phyloP scores from a whole-genome alignment of 495 filamentous ascomycete genomes.

The Lophiostoma macrostomum region DNA sequence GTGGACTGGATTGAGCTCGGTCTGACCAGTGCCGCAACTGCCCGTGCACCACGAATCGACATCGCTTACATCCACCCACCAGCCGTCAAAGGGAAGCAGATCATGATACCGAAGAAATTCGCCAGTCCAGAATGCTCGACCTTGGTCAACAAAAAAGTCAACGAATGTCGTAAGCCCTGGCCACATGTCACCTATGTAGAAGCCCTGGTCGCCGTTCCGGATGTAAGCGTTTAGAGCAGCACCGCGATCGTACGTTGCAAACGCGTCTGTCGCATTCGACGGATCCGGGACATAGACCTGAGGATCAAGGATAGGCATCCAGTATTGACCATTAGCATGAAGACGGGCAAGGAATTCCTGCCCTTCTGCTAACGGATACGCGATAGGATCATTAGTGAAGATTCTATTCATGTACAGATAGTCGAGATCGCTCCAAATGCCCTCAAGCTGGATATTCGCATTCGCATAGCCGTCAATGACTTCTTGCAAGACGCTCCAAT shows the following conservation, averaged over 20 bases:
- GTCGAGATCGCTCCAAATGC: slow-evolving; percentile 27
- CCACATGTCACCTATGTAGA: slow-evolving; percentile 27
- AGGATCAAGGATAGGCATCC: slow-evolving; percentile 27
- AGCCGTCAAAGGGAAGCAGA: slow-evolving; percentile 21
- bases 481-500: slow-evolving; percentile 18
- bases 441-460: slow-evolving; percentile 27
- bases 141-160: slow-evolving; percentile 17
- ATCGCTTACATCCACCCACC: slow-evolving; percentile 30
- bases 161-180: slow-evolving; percentile 28
- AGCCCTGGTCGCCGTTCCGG: slow-evolving; percentile 23
- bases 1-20: slow-evolving; percentile 24
- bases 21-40: slow-evolving; percentile 15
- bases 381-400: too few relatives aligned
- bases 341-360: slow-evolving; percentile 22
- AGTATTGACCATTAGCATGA: slow-evolving; percentile 28
- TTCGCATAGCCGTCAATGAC: slow-evolving; percentile 27
- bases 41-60: slow-evolving; percentile 27
- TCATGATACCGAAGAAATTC: slow-evolving; percentile 22
- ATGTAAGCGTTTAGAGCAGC: slow-evolving; percentile 14
- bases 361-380: slow-evolving; percentile 5
- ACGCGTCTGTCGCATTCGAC: slow-evolving; percentile 18
- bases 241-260: slow-evolving; percentile 24
- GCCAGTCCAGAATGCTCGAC: slow-evolving; percentile 25
- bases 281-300: slow-evolving; percentile 29
- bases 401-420: slow-evolving; percentile 26